Evolutionary conservation across 208 protist genomes (phyloP), one percentile per base, ranked within the genome.

Genomic region (Strigomonas oncopelti): DNA sequence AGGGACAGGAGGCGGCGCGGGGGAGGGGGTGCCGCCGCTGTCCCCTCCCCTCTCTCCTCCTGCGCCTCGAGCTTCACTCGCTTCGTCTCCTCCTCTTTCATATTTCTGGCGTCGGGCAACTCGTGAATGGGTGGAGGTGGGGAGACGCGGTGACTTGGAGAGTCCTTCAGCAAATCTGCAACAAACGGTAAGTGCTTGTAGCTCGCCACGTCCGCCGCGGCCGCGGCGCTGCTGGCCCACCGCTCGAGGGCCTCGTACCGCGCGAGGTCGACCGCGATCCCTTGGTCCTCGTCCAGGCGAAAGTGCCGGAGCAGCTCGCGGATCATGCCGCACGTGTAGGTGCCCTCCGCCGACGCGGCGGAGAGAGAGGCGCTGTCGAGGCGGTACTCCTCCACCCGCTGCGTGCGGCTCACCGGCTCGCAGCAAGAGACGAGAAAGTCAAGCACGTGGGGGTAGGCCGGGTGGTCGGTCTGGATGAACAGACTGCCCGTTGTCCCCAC

Each of bases 391-490:
- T 93, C 83, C 71, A 94, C 80, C 67, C 84, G 80, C 24, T 78
- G 61, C 1, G 91, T 93, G 48, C 91, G 80, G 61, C 88, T 93
- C n/a, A 94, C 88, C 8, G 91, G 91, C 75, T 96, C 86, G 74
- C 85, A 93, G 78, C 87, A 93, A 4, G 86, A 90, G 31, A 91
- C 78, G 32, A 96, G 85, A 63, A 96, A 96, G 73, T 96, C 86
- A 22, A 67, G 69, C 20, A 96, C 70, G 51, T 85, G 77, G 25
- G 75, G 69, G 69, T 93, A 93, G 11, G 83, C 85, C 0, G 87
- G 82, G 72, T 93, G 85, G n/a, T 68, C 68, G 56, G 64, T 85
- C 63, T 92, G 75, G 53, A 96, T 70, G 56, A 79, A 93, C 29
- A 95, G 75, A 59, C 77, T 84, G 51, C 90, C 90, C 2, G 76